phyloP scores from a whole-genome alignment of 2,329 filamentous ascomycete species.

The Alternaria triticimaculans region DNA sequence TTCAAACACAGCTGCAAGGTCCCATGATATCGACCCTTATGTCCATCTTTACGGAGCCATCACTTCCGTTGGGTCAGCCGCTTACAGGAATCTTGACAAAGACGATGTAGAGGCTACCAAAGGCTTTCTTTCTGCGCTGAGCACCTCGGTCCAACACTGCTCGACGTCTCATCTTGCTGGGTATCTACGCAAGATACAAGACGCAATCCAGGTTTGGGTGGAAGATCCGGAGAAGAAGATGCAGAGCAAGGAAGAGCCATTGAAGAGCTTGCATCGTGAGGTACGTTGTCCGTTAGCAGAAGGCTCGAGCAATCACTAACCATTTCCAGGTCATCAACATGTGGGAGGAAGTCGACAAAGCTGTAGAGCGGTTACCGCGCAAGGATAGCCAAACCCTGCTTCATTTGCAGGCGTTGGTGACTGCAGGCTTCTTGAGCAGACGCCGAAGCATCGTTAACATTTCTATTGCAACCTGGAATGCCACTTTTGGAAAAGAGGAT shows the following conservation, averaged over 20 bases:
- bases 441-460: constrained; percentile 58
- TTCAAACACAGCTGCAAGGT: constrained; percentile 49
- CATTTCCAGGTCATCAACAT: constrained; percentile 41
- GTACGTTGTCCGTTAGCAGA: constrained; percentile 17
- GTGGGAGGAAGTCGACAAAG: constrained; percentile 57
- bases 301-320: constrained; percentile 17
- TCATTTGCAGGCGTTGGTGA: constrained; percentile 59
- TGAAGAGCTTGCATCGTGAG: constrained; percentile 33
- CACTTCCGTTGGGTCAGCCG: constrained; percentile 58
- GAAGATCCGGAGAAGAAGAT: constrained; percentile 57
- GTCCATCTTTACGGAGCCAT: constrained; percentile 70
- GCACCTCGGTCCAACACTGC: constrained; percentile 49
- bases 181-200: constrained; percentile 67
- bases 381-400: constrained; percentile 64
- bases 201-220: constrained; percentile 69
- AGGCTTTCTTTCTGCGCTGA: constrained; percentile 62
- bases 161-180: constrained; percentile 59
- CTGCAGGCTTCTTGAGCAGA: constrained; percentile 61
- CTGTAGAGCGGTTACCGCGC: constrained; percentile 64
- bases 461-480: constrained; percentile 72
- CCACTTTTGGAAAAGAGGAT: constrained; percentile 67
- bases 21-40: constrained; percentile 63
- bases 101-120: constrained; percentile 50
- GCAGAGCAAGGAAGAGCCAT: constrained; percentile 25
- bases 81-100: constrained; percentile 59